Conservation (phyloP, 805 yeast species). For the Starmerella stellata region DNA sequence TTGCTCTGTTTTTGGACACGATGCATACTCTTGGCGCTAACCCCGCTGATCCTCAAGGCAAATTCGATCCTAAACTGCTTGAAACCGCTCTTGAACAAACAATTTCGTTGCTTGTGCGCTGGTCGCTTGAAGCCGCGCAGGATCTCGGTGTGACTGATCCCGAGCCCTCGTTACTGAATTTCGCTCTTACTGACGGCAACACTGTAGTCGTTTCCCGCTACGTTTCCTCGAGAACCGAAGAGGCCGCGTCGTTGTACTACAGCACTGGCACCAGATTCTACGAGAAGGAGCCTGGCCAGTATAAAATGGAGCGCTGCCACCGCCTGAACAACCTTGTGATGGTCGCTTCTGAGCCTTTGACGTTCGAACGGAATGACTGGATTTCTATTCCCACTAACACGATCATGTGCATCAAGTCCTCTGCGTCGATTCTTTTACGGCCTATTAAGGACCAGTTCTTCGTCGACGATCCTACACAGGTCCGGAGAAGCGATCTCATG, state of each 20-base stretch:
- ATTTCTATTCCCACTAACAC: conserved; percentile 91
- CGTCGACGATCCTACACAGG: conserved; percentile 46
- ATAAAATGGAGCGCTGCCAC: conserved; percentile 83
- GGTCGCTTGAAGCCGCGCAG: conserved; percentile 48
- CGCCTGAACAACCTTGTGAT: conserved; percentile 87
- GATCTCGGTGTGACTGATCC: conserved; percentile 20
- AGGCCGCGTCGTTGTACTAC: conserved; percentile 90
- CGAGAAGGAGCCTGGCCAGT: conserved; percentile 80
- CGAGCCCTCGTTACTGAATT: conserved; percentile 75
- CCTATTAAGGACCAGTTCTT: conserved; percentile 82
- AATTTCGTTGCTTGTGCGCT: conserved; percentile 53
- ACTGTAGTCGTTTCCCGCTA: conserved; percentile 75
- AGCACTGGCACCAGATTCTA: conserved; percentile 83
- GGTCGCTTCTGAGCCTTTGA: conserved; percentile 91
- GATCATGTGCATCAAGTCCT: conserved; percentile 47
- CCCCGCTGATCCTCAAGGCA: conserved; percentile 40
- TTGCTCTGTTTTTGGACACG: conserved; percentile 71
- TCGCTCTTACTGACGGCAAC: conserved; percentile 88
- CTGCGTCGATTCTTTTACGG: conserved; percentile 74
- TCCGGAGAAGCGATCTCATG: conserved; percentile 65
- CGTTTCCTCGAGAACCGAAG: conserved; percentile 74
- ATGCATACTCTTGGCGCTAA: conserved; percentile 58
- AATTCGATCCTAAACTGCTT: conserved; percentile 31
- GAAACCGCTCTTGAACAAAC: conserved; percentile 56
- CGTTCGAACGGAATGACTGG: conserved; percentile 96